Percentiles rank a stretch among this genome's conserved stretches.
Conservation (phyloP, 352 stramenopile genomes). For the Phytophthora hibernalis region DNA sequence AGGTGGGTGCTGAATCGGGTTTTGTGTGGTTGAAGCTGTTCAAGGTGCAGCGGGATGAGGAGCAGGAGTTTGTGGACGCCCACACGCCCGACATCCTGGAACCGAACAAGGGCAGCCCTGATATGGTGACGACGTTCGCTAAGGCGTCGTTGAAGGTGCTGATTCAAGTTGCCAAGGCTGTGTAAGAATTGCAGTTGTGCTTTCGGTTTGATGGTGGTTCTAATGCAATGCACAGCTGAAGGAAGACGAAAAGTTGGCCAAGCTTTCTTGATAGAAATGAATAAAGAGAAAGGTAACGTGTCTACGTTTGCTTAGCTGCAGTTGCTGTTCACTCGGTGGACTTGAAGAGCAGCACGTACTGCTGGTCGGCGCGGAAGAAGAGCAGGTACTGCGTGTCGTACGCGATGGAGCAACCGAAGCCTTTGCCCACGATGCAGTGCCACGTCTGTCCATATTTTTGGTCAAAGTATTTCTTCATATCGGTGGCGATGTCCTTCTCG, state of each 20-base stretch:
- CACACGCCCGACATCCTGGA: constrained; percentile 59
- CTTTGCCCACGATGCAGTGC: constrained; percentile 94
- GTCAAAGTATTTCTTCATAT: constrained; percentile 99
- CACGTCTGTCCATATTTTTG: constrained; percentile 95
- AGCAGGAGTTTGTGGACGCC: constrained; percentile 74
- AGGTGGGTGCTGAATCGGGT: constrained; percentile 1
- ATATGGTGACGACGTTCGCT: constrained; percentile 60
- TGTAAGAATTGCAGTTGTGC: constrained; percentile 36
- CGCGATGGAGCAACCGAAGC: constrained; percentile 91
- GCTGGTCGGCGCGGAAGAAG: constrained; percentile 87
- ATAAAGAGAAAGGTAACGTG: constrained; percentile 16
- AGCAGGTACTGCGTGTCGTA: constrained; percentile 92
- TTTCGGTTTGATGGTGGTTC: constrained; percentile 4
- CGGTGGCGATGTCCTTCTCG: constrained; percentile 96
- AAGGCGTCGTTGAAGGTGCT: constrained; percentile 67
- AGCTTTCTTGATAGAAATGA: constrained; percentile 12
- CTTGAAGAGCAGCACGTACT: constrained; percentile 88
- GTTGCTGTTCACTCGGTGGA: constrained; percentile 64
- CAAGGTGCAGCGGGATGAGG: constrained; percentile 72
- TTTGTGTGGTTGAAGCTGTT: constrained; percentile 57
- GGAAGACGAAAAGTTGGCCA: not conserved
- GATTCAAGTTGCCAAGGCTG: constrained; percentile 51
- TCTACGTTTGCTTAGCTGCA: constrained; percentile 11
- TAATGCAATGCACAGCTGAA: constrained; percentile 31
- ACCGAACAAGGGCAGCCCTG: constrained; percentile 39